Percentiles rank a stretch among this genome's conserved stretches.
Evolutionary conservation across 2,329 filamentous ascomycete species (phyloP).

Genomic region (Ceratocystis harringtonii): DNA sequence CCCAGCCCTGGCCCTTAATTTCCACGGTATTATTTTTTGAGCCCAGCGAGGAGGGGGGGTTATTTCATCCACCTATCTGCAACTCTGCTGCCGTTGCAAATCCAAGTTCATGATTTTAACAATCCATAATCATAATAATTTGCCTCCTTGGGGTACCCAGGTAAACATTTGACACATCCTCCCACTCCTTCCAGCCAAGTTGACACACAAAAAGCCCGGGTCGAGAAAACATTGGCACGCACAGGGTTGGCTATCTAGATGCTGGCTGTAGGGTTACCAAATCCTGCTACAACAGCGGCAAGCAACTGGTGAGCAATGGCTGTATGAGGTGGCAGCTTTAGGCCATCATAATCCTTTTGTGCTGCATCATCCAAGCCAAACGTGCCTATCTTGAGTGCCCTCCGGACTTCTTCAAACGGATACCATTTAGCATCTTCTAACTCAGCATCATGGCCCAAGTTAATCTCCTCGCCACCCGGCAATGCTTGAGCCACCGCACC

Average conservation of each 20-base stretch:
- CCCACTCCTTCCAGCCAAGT: too few relatives aligned
- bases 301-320: conserved; percentile 90
- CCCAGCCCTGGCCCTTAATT: neutral
- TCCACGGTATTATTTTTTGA: neutral
- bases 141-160: neutral
- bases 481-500: conserved; percentile 75
- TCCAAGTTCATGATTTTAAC: neutral
- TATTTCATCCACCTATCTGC: neutral
- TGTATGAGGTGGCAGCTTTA: conserved; percentile 70
- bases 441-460: conserved; percentile 78
- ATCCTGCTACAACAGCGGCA: conserved; percentile 62
- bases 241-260: neutral
- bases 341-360: conserved; percentile 49
- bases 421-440: conserved; percentile 86
- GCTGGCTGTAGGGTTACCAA: conserved; percentile 11
- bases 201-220: neutral
- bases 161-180: too few relatives aligned
- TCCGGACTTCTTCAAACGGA: conserved; percentile 59
- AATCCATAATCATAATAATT: neutral
- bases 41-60: neutral
- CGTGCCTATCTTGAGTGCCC: conserved; percentile 48
- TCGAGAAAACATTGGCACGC: neutral
- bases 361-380: conserved; percentile 51
- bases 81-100: neutral
- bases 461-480: conserved; percentile 62